Conservation (phyloP, 2,329 filamentous ascomycete species). For the Arthrobotrys sinensis region DNA sequence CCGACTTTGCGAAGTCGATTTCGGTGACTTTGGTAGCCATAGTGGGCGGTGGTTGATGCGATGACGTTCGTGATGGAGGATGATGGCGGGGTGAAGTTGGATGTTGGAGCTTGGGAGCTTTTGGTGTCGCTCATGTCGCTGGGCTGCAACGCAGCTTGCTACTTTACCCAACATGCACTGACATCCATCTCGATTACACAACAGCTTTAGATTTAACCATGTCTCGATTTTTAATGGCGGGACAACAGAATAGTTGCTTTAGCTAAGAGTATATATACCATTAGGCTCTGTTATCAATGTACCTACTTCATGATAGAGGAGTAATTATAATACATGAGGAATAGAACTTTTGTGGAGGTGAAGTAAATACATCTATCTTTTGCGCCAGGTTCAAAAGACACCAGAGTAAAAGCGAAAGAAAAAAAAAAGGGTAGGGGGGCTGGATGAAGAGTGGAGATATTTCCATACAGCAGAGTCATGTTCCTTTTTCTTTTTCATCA, state of each 20-base stretch:
- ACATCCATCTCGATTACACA: not conserved
- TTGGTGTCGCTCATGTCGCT: slow-evolving; percentile 38
- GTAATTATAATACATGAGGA: slow-evolving; percentile 59
- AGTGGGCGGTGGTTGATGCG: slow-evolving; percentile 57
- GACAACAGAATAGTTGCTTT: not conserved
- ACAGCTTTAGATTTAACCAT: not conserved
- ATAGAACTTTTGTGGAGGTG: slow-evolving; percentile 50
- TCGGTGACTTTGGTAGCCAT: slow-evolving; percentile 89
- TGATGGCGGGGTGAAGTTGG: slow-evolving; percentile 39
- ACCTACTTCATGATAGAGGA: slow-evolving; percentile 47
- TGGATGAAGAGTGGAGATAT: slow-evolving; percentile 60
- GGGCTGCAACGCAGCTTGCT: slow-evolving; percentile 34
- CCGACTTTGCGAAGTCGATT: slow-evolving; percentile 85
- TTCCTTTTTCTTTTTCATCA: slow-evolving; percentile 12
- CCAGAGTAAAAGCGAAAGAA: slow-evolving; percentile 34
- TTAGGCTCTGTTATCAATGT: slow-evolving; percentile 33
- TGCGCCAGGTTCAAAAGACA: slow-evolving; percentile 49
- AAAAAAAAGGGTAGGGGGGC: slow-evolving; percentile 17
- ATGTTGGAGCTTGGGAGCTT: slow-evolving; percentile 30
- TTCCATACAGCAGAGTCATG: slow-evolving; percentile 55
- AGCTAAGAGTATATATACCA: slow-evolving; percentile 2
- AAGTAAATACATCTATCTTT: slow-evolving; percentile 59
- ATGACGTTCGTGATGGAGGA: slow-evolving; percentile 7
- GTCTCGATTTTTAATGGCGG: not conserved
- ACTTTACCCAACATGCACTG: not conserved